A percentile compares a stretch with the other conserved stretches of the same genome.
Evolutionary conservation across 2,329 filamentous ascomycete genomes (phyloP).

Genomic region (Verticillium zaregamsianum): DNA sequence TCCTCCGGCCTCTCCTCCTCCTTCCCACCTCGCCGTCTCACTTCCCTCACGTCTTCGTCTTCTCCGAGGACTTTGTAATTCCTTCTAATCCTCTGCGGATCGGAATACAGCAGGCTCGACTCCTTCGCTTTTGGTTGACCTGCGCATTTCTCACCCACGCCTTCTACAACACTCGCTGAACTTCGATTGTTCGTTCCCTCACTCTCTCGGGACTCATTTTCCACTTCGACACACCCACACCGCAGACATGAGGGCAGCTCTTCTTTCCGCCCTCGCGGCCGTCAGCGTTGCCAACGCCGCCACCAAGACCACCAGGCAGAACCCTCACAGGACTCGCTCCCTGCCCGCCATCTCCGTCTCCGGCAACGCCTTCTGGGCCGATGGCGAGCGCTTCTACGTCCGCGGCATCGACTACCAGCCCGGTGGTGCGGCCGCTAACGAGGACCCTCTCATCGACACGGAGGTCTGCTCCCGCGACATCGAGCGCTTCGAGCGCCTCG

Average conservation of each 20-base stretch:
- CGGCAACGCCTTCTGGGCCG: slow-evolving; percentile 57
- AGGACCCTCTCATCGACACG: slow-evolving; percentile 74
- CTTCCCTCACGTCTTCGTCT: slow-evolving; percentile 4
- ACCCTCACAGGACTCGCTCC: slow-evolving; percentile 45
- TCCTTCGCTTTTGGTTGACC: not conserved
- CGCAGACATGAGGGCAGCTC: slow-evolving; percentile 43
- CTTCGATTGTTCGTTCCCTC: slow-evolving; percentile 5
- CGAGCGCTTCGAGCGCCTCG: slow-evolving; percentile 74
- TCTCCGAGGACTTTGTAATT: not conserved
- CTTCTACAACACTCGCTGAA: slow-evolving; percentile 2
- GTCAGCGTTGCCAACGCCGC: slow-evolving; percentile 38
- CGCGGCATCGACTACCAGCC: slow-evolving; percentile 61
- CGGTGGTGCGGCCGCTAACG: slow-evolving; percentile 49
- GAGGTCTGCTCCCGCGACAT: slow-evolving; percentile 75
- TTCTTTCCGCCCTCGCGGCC: slow-evolving; percentile 45
- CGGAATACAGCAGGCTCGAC: not conserved
- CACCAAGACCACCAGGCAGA: slow-evolving; percentile 32
- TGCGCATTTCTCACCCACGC: not conserved
- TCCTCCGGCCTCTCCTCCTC: not conserved
- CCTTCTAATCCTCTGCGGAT: no score
- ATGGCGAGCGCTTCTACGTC: slow-evolving; percentile 51
- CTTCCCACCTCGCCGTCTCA: slow-evolving; percentile 8
- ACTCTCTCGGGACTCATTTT: slow-evolving; percentile 8
- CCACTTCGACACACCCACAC: not conserved
- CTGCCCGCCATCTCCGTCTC: slow-evolving; percentile 48